A percentile compares a stretch with the other conserved stretches of the same genome.
Evolutionary conservation across 78 protist species (phyloP).

Genomic region (Dictyostelium purpureum): DNA sequence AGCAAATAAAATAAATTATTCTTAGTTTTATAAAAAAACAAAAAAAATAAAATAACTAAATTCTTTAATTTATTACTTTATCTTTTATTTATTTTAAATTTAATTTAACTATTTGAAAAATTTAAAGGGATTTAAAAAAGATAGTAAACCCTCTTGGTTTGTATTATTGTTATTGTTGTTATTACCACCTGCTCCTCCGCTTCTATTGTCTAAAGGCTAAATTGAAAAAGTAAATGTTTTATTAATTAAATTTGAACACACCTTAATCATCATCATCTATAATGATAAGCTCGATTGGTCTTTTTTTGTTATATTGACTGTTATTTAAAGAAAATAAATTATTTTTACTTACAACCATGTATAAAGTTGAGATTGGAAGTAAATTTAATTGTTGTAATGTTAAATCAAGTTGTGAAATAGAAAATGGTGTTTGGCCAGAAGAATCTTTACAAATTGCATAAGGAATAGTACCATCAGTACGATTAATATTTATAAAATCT

Average conservation of each 20-base stretch:
- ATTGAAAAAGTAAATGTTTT: neutral
- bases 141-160: neutral
- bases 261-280: neutral
- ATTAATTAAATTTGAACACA: neutral
- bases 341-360: neutral
- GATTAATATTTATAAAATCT: neutral
- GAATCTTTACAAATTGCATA: neutral
- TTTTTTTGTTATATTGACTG: neutral
- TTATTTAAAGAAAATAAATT: neutral
- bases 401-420: neutral
- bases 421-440: neutral
- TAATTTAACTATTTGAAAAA: neutral
- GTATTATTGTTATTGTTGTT: neutral
- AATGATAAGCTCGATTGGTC: neutral
- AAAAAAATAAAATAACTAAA: no score
- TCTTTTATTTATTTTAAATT: no score
- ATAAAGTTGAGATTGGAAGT: neutral
- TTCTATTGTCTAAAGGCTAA: neutral
- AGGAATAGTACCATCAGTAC: constrained; percentile 7
- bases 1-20: no score
- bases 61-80: no score
- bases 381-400: neutral
- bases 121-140: constrained; percentile 11
- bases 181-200: neutral
- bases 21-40: no score